phyloP scores from a whole-genome alignment of 2,329 filamentous ascomycete species.

The Pestalotiopsis sp. region DNA sequence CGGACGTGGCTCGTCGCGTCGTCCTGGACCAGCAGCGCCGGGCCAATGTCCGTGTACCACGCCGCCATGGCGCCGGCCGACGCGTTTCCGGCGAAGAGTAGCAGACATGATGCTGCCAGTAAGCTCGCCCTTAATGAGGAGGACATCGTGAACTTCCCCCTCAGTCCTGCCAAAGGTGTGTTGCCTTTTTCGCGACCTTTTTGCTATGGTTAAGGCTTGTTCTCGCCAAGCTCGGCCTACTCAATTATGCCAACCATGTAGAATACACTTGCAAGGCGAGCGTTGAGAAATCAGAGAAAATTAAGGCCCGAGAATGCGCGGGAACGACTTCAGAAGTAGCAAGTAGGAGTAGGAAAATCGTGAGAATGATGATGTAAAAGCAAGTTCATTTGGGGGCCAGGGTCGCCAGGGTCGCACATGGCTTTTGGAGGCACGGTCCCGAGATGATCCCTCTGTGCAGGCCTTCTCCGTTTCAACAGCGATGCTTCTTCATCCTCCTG shows the following conservation, averaged over 20 bases:
- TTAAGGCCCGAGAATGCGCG: too few species aligned
- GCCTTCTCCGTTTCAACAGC: not conserved
- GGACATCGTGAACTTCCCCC: not conserved
- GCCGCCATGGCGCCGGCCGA: constrained; percentile 32
- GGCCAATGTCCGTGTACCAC: constrained; percentile 37
- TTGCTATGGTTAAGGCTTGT: not conserved
- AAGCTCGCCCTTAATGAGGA: not conserved
- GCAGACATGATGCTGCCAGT: constrained; percentile 20
- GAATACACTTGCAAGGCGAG: too few species aligned
- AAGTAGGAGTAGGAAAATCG: too few species aligned
- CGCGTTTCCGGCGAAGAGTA: constrained; percentile 19
- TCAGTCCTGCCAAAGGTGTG: not conserved
- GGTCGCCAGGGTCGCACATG: too few species aligned
- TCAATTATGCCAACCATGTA: too few species aligned
- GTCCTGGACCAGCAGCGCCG: constrained; percentile 39
- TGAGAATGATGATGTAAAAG: too few species aligned
- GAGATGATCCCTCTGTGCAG: too few species aligned
- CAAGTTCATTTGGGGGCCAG: too few species aligned
- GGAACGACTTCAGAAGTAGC: too few species aligned
- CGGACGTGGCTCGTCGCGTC: constrained; percentile 34
- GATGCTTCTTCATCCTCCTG: too few species aligned
- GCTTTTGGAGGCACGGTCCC: too few species aligned
- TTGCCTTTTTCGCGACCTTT: not conserved
- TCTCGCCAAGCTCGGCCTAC: not conserved
- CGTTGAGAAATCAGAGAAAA: not conserved